Evolutionary conservation across 2,329 filamentous ascomycete species (phyloP).

Genomic region (Trichoderma breve): DNA sequence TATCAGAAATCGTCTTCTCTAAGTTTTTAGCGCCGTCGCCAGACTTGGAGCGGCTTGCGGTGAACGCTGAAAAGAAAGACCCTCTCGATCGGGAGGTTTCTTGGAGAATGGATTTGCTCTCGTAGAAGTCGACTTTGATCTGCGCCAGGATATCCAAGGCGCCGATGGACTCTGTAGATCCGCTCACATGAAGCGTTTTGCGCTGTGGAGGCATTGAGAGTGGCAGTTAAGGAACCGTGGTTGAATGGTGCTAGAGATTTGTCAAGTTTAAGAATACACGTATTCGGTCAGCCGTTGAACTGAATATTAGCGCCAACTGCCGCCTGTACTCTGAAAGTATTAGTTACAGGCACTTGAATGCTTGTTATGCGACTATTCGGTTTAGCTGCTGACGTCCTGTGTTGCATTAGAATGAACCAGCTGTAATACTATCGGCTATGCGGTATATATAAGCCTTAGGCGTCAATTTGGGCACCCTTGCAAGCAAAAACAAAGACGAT

Average conservation of each 20-base stretch:
- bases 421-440: neutral
- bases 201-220: neutral
- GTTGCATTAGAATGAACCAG: neutral
- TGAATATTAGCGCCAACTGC: neutral
- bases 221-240: neutral
- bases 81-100: neutral
- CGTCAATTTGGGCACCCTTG: neutral
- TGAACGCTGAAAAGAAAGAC: neutral
- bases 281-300: neutral
- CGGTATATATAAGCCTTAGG: neutral
- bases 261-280: neutral
- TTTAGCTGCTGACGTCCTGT: neutral
- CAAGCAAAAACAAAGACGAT: neutral
- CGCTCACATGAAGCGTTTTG: neutral
- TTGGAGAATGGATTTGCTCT: neutral
- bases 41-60: neutral
- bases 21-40: neutral
- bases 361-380: neutral
- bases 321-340: neutral
- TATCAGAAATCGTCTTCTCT: neutral
- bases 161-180: neutral
- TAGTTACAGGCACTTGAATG: neutral
- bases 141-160: neutral
- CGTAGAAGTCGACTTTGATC: neutral
- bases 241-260: neutral